A percentile compares a stretch with the other conserved stretches of the same genome.
Conservation (phyloP, 495 filamentous ascomycete species). For the Immersiella caudata region DNA sequence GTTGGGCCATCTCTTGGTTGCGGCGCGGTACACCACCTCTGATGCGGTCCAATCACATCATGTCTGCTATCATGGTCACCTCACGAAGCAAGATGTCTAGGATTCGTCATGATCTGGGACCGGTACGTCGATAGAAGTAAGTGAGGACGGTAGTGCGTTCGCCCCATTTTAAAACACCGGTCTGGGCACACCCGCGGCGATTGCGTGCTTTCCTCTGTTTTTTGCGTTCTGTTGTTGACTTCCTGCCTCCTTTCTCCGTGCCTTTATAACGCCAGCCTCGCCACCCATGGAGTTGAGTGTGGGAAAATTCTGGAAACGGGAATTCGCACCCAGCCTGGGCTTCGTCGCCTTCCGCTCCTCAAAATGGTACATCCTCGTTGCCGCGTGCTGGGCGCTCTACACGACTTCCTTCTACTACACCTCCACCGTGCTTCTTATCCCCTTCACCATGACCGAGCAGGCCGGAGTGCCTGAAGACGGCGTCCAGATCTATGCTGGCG, state of each 20-base stretch:
- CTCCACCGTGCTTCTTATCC: background rate
- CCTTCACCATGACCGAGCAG: background rate
- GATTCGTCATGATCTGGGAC: background rate
- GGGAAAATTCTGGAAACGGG: no score
- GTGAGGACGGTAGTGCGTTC: background rate
- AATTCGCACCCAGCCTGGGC: background rate
- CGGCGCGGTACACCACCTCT: background rate
- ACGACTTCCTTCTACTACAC: background rate
- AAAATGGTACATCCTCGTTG: background rate
- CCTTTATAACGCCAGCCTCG: background rate
- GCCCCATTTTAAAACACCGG: background rate
- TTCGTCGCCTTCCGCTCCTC: background rate
- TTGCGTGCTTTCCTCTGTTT: background rate
- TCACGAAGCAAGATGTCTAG: background rate
- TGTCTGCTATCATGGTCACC: background rate
- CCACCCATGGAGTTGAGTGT: background rate
- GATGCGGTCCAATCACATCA: background rate
- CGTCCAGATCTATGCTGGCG: background rate
- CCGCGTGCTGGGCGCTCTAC: background rate
- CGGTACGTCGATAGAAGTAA: background rate
- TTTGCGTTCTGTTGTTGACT: background rate
- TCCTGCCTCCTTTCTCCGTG: background rate
- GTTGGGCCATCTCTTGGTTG: background rate
- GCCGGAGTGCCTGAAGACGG: background rate
- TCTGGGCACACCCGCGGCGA: constrained; percentile 9